Evolutionary conservation across 1,284 basidiomycete genomes (phyloP), one percentile per base, ranked within the genome.

Genomic region (Athelia sp.): DNA sequence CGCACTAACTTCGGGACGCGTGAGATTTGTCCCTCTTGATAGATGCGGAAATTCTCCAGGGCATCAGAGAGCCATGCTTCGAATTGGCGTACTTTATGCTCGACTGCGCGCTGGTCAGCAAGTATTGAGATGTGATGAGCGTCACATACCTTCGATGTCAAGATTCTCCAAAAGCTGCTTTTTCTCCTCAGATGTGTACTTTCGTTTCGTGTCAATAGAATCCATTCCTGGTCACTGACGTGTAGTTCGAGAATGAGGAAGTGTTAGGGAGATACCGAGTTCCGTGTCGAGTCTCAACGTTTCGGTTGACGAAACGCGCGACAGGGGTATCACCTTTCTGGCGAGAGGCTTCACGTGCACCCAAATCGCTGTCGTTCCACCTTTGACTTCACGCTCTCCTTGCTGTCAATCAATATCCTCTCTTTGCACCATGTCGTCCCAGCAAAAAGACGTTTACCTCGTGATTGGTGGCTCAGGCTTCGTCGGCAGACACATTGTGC

Each of bases 401-500:
- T 66, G 55, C 43, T 44, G 10, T 22, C 4, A 18, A 22, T 21
- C 14, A 21, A 19, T 11, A 13, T 15, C 15, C 11, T 44, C 19
- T 22, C 10, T 23, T 26, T 29, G 43, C 22, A 22, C 10, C 9
- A 65, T 66, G 65, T 52, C 64, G 17, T 43, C 36, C 15, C 15
- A 38, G 19, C 54, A 53, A 50, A 62, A 62, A 48, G 85, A 90
- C 54, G 66, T 77, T 15, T 91, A 87, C 65, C 72, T 95, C 53
- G 90, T 96, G 60, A 85, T 95, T 65, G 93, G 93, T 36, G 93
- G 93, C 47, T 92, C 89, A 61, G 93, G 94, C 10, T 97, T 98
- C 69, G 74, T 98, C 13, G 94, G 94, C 36, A 74, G 92, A 53
- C 90, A 93, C 62, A 90, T 98, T 56, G 91, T 97, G 34, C 81